Percentiles rank a stretch among this genome's conserved stretches.
Evolutionary conservation across 495 filamentous ascomycete species (phyloP).

Genomic region (Annulohypoxylon bovei): DNA sequence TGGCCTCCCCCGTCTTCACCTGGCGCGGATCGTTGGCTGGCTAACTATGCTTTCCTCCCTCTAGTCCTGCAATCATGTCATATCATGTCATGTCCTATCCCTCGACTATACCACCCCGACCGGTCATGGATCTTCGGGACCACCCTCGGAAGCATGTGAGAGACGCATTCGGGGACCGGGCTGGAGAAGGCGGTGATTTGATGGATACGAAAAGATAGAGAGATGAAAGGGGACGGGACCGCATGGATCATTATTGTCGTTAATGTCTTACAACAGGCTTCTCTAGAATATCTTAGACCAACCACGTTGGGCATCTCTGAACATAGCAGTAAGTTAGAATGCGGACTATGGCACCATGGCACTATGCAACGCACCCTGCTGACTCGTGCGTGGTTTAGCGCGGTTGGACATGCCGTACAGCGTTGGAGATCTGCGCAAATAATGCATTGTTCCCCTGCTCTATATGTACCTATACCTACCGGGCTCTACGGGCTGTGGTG

Average conservation of each 20-base stretch:
- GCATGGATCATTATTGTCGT: slow-evolving; percentile 31
- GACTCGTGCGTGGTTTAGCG: slow-evolving; percentile 36
- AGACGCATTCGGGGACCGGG: slow-evolving; percentile 19
- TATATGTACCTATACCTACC: slow-evolving; percentile 10
- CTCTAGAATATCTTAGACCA: slow-evolving; percentile 29
- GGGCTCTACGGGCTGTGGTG: slow-evolving; percentile 2
- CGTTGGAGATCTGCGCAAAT: slow-evolving; percentile 33
- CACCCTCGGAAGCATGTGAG: slow-evolving; percentile 41
- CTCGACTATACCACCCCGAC: neutral
- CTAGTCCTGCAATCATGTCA: slow-evolving; percentile 4
- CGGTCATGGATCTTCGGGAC: slow-evolving; percentile 26
- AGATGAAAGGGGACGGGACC: slow-evolving; percentile 35
- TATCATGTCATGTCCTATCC: neutral
- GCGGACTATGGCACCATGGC: neutral
- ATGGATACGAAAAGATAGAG: slow-evolving; percentile 25
- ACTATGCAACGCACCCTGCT: slow-evolving; percentile 17
- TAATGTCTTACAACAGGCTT: slow-evolving; percentile 39
- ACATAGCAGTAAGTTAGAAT: slow-evolving; percentile 19
- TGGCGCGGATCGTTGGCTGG: slow-evolving; percentile 16
- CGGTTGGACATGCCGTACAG: slow-evolving; percentile 39
- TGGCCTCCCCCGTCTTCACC: slow-evolving; percentile 12
- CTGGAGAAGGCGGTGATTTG: slow-evolving; percentile 31
- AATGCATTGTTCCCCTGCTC: slow-evolving; percentile 18
- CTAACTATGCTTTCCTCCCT: neutral
- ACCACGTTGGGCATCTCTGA: slow-evolving; percentile 21